These are phyloP conservation scores for Dissoconium aciculare DNA, from an alignment of 2,329 filamentous ascomycete genomes.

Conservation along the genomic window DNA sequence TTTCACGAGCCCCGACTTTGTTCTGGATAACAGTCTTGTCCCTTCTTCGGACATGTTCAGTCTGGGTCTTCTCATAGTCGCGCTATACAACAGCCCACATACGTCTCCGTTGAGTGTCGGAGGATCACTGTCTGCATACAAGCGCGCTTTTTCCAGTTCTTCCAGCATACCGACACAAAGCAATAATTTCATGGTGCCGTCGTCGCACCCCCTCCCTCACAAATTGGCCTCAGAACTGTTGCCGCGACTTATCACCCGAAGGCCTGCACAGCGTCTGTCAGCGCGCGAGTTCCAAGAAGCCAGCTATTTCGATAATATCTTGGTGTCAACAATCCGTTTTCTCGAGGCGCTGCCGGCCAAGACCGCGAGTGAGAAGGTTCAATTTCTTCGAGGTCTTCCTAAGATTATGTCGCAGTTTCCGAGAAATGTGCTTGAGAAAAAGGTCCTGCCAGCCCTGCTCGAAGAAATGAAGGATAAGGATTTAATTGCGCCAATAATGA, in stretches of 20 bases:
- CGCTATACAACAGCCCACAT: slow-evolving; percentile 91
- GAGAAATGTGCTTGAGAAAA: slow-evolving; percentile 85
- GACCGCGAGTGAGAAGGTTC: slow-evolving; percentile 74
- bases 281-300: slow-evolving; percentile 89
- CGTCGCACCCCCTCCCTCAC: slow-evolving; percentile 60
- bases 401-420: slow-evolving; percentile 86
- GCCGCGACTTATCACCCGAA: slow-evolving; percentile 70
- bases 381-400: slow-evolving; percentile 78
- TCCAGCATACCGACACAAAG: slow-evolving; percentile 60
- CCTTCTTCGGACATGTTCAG: slow-evolving; percentile 85
- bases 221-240: slow-evolving; percentile 64
- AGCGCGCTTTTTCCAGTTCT: slow-evolving; percentile 63
- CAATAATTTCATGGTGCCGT: slow-evolving; percentile 63
- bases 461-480: slow-evolving; percentile 92
- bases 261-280: slow-evolving; percentile 74
- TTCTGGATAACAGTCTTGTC: slow-evolving; percentile 78
- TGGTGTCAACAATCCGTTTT: slow-evolving; percentile 93
- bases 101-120: slow-evolving; percentile 70
- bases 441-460: slow-evolving; percentile 72
- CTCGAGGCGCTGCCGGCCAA: slow-evolving; percentile 83
- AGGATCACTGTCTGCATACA: slow-evolving; percentile 69
- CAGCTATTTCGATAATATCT: slow-evolving; percentile 90
- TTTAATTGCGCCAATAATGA: slow-evolving; percentile 66
- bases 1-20: slow-evolving; percentile 87
- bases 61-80: slow-evolving; percentile 71